These are phyloP conservation scores for Globisporangium yorkense DNA, from an alignment of 352 stramenopile species.

Conservation along the genomic window DNA sequence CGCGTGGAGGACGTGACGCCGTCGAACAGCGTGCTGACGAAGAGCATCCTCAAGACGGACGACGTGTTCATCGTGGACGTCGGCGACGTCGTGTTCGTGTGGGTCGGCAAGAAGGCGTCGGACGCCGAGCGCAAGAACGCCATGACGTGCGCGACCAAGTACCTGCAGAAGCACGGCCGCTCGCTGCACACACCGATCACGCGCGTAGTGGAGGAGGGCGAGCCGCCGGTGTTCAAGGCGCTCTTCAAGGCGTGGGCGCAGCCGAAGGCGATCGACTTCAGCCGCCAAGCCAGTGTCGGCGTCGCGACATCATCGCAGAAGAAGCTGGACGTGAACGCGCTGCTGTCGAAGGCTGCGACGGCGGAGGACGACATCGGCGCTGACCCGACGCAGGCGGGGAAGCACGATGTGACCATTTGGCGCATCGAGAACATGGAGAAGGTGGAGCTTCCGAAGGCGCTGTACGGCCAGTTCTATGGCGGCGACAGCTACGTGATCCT, in stretches of 20 bases:
- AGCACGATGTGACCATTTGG: slow-evolving; percentile 85
- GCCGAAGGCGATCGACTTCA: slow-evolving; percentile 65
- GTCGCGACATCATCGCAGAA: slow-evolving; percentile 42
- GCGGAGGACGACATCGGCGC: slow-evolving; percentile 70
- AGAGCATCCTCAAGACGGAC: slow-evolving; percentile 72
- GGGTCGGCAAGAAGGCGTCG: slow-evolving; percentile 86
- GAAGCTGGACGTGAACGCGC: slow-evolving; percentile 48
- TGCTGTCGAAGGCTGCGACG: slow-evolving; percentile 34
- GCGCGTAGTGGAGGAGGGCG: slow-evolving; percentile 77
- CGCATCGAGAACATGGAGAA: slow-evolving; percentile 90
- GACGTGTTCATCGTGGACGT: slow-evolving; percentile 93
- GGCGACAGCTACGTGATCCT: slow-evolving; percentile 96
- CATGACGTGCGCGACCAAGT: slow-evolving; percentile 80
- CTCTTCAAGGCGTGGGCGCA: slow-evolving; percentile 77
- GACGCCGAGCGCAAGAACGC: slow-evolving; percentile 82
- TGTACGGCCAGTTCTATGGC: slow-evolving; percentile 91
- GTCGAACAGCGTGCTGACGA: slow-evolving; percentile 63
- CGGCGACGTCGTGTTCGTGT: slow-evolving; percentile 87
- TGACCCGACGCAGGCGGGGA: slow-evolving; percentile 59
- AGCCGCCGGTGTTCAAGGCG: slow-evolving; percentile 82
- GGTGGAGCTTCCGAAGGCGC: slow-evolving; percentile 61
- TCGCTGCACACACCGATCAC: slow-evolving; percentile 70
- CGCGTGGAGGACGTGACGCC: slow-evolving; percentile 60
- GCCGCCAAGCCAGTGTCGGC: slow-evolving; percentile 37
- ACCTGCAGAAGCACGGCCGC: slow-evolving; percentile 59